Evolutionary conservation across 31 red algal species (phyloP).

Genomic region (Porphyra umbilicalis): DNA sequence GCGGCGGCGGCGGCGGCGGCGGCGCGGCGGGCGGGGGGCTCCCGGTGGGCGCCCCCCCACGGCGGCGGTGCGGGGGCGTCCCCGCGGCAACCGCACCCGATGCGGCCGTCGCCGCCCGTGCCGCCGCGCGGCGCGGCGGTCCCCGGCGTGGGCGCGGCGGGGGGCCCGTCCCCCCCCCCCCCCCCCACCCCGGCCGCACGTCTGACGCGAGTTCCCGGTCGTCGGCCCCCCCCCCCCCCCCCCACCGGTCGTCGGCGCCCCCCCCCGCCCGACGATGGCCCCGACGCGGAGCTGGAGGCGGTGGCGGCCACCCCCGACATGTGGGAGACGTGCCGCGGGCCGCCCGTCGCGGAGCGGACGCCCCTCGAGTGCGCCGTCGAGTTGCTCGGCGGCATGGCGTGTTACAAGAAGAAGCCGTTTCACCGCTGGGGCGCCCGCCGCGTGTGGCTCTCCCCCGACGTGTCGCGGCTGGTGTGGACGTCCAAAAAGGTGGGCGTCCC

Average conservation of each 20-base stretch:
- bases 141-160: background rate
- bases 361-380: conserved; percentile 55
- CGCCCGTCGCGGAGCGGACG: conserved; percentile 9
- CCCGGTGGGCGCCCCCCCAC: background rate
- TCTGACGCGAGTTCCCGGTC: background rate
- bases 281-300: conserved; percentile 12
- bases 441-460: conserved; percentile 39
- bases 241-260: conserved; percentile 5
- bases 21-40: background rate
- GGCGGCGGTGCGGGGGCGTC: background rate
- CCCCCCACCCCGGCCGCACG: background rate
- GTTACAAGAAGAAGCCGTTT: conserved; percentile 48
- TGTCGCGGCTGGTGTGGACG: conserved; percentile 35
- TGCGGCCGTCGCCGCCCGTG: background rate
- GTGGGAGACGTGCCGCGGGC: conserved; percentile 1
- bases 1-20: background rate
- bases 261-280: conserved; percentile 13
- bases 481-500: conserved; percentile 40
- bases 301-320: conserved; percentile 24
- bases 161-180: background rate
- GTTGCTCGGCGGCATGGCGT: conserved; percentile 45
- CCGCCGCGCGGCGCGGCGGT: too few species aligned
- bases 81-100: background rate
- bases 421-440: conserved; percentile 30
- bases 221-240: too few species aligned